Evolutionary conservation across 2,329 filamentous ascomycete genomes (phyloP), one percentile per base, ranked within the genome.

Genomic region (Fusarium poae): DNA sequence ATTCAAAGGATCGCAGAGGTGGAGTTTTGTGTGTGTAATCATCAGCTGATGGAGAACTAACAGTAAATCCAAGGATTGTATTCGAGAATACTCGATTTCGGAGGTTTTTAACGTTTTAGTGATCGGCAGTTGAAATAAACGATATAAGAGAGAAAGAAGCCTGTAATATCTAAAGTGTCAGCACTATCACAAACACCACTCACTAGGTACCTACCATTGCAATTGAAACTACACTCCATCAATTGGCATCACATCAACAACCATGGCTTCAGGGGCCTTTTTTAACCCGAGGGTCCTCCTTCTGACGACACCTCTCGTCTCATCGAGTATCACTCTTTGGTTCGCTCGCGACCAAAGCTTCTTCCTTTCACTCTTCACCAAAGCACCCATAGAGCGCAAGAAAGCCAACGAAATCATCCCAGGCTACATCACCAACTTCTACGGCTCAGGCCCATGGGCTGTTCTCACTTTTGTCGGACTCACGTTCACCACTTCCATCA

Each of bases 241-340:
- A 40, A 48, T 34, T 21, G 39, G 44, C 6, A 16, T n/a, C n/a
- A 34, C 8, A 44, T 25, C 15, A 20, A 37, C 15, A 37, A 49
- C 16, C 56, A 82, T 82, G 81, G 79, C 80, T 32, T 80, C 79
- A 2, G 72, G 74, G 18, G 62, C 68, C 40, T 79, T 82, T 72
- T 76, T 79, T 69, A 77, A 82, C 67, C 77, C 78, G 13, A 70
- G 78, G 44, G 76, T 78, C 9, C 60, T 74, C 40, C 76, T 85
- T 34, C 79, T 83, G 45, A 70, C 82, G 20, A 77, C 82, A 3
- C 84, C 84, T 1, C 74, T 85, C 25, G 67, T 85, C 66, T 82
- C 82, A n/a, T 82, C 82, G 5, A 83, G 83, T 3, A 79, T 79
- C 68, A 80, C 82, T 1, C 77, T 85, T 51, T 77, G 81, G 68